phyloP scores from a whole-genome alignment of 495 filamentous ascomycete species.

The Penicillium ochrochloron region DNA sequence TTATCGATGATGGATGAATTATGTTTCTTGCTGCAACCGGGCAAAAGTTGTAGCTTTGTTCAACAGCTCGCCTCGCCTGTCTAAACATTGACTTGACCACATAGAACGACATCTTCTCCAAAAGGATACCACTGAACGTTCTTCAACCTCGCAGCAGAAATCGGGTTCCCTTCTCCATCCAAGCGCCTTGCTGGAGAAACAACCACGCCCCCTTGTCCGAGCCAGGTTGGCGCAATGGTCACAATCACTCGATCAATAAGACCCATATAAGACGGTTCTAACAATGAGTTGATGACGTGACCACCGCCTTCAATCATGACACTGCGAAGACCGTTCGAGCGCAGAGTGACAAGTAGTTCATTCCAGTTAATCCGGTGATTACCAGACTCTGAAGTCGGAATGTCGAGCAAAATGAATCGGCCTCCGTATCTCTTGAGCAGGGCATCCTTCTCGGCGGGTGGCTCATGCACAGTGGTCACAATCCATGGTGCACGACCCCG shows the following conservation, averaged over 20 bases:
- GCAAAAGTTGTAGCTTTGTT: background rate
- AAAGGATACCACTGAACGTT: slow-evolving; percentile 75
- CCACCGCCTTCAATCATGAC: slow-evolving; percentile 91
- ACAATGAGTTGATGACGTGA: slow-evolving; percentile 74
- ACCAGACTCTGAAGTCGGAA: slow-evolving; percentile 18
- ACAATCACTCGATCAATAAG: slow-evolving; percentile 79
- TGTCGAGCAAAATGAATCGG: slow-evolving; percentile 43
- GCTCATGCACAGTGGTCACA: slow-evolving; percentile 48
- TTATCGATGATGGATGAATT: background rate
- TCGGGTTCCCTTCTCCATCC: slow-evolving; percentile 47
- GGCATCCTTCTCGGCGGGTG: slow-evolving; percentile 31
- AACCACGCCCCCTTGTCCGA: slow-evolving; percentile 78
- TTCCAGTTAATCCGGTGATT: slow-evolving; percentile 58
- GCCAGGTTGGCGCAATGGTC: slow-evolving; percentile 84
- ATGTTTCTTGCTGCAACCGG: background rate
- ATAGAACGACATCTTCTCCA: slow-evolving; percentile 79
- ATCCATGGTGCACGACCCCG: slow-evolving; percentile 73
- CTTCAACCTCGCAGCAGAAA: slow-evolving; percentile 61
- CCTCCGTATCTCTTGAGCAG: slow-evolving; percentile 52
- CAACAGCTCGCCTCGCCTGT: background rate
- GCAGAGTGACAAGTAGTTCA: slow-evolving; percentile 59
- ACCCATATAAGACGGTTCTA: slow-evolving; percentile 54
- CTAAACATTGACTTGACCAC: slow-evolving; percentile 54
- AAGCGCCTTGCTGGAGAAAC: slow-evolving; percentile 62
- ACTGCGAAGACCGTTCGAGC: slow-evolving; percentile 63